Conservation (phyloP, 2,329 filamentous ascomycete genomes). For the Colletotrichum sp. region DNA sequence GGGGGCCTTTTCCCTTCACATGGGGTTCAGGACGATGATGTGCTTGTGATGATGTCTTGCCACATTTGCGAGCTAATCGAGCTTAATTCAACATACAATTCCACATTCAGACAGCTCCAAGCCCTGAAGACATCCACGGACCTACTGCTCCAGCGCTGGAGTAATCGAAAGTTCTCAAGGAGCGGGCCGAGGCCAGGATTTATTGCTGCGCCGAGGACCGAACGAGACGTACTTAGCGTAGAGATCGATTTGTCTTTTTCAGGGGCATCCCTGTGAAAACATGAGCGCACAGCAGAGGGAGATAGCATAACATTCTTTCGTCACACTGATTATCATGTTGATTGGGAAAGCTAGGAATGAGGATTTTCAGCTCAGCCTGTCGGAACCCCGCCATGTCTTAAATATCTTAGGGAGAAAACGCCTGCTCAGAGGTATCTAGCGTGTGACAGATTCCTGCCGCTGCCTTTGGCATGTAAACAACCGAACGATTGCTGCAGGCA, state of each 20-base stretch:
- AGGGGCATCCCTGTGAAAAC: neutral
- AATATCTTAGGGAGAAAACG: neutral
- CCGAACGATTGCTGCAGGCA: neutral
- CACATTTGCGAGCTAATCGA: no score
- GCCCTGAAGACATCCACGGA: neutral
- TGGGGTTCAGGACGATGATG: no score
- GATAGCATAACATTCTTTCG: rapidly evolving
- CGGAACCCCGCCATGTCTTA: neutral
- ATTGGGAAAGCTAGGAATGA: neutral
- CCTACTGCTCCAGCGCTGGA: neutral
- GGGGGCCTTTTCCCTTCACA: no score
- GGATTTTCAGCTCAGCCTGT: neutral
- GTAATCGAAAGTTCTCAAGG: neutral
- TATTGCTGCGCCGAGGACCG: neutral
- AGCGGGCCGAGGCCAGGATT: neutral
- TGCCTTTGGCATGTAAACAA: neutral
- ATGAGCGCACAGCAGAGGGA: neutral
- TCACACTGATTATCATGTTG: neutral
- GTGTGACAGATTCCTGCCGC: neutral
- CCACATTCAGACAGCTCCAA: neutral
- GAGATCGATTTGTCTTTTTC: neutral
- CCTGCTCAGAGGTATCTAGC: neutral
- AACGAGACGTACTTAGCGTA: neutral
- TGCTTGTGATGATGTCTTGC: neutral
- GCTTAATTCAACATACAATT: neutral